phyloP scores from a whole-genome alignment of 83 land plant genomes.

The Picea abies region DNA sequence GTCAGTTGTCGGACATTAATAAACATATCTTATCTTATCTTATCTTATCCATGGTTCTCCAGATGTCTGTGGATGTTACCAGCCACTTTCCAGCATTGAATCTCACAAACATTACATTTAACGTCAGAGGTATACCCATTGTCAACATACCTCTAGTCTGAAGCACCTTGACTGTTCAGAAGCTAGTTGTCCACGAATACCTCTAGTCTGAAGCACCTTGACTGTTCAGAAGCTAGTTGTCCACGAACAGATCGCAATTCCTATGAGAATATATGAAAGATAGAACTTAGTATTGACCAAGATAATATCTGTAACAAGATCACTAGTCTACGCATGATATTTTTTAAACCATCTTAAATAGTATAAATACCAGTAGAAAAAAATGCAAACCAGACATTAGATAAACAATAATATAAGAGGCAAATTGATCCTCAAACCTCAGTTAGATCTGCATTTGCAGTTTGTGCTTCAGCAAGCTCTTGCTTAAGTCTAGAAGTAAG shows the following conservation, averaged over 20 bases:
- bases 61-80: too few species aligned
- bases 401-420: background rate
- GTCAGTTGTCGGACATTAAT: too few species aligned
- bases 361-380: slow-evolving; percentile 10
- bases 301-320: background rate
- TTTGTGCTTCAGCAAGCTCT: slow-evolving; percentile 75
- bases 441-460: slow-evolving; percentile 64
- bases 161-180: slow-evolving; percentile 97
- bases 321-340: background rate
- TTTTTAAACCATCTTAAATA: background rate
- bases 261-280: slow-evolving; percentile 27
- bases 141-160: slow-evolving; percentile 82
- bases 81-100: background rate
- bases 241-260: slow-evolving; percentile 94
- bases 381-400: background rate
- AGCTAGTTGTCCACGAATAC: slow-evolving; percentile 93
- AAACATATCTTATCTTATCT: too few species aligned
- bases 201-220: slow-evolving; percentile 96
- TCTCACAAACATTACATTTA: background rate
- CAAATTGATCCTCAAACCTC: slow-evolving; percentile 46
- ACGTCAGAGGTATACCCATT: too few species aligned
- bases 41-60: too few species aligned
- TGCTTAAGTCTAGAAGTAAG: slow-evolving; percentile 65
- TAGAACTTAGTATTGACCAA: background rate
- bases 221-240: slow-evolving; percentile 95